These are phyloP conservation scores for Flaveria sonorensis DNA, from an alignment of 129 eudicot genomes.

Conservation along the genomic window DNA sequence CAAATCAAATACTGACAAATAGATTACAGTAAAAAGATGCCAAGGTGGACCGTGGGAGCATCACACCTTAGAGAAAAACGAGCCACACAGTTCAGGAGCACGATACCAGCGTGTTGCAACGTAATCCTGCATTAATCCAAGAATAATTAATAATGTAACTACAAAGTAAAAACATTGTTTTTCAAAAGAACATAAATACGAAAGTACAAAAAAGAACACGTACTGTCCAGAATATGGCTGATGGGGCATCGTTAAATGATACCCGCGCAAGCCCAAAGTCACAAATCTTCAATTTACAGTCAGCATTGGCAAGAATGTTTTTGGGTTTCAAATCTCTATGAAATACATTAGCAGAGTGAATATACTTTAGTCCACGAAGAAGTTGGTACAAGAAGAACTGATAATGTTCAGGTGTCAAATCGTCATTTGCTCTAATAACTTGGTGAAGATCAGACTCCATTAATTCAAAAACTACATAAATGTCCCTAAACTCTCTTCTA, in stretches of 20 bases:
- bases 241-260: conserved; percentile 68
- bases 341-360: conserved; percentile 77
- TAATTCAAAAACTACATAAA: conserved; percentile 69
- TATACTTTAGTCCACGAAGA: conserved; percentile 81
- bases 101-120: conserved; percentile 96
- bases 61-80: conserved; percentile 84
- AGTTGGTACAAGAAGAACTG: conserved; percentile 87
- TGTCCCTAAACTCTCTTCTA: conserved; percentile 73
- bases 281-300: conserved; percentile 72
- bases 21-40: not conserved
- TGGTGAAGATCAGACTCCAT: conserved; percentile 92
- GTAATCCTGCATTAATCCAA: conserved; percentile 55
- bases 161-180: not conserved
- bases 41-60: not conserved
- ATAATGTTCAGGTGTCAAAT: conserved; percentile 83
- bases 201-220: conserved; percentile 4
- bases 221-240: conserved; percentile 80
- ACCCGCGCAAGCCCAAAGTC: conserved; percentile 84
- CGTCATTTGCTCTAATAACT: conserved; percentile 84
- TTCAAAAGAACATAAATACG: not conserved
- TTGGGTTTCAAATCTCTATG: conserved; percentile 79
- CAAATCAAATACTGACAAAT: not conserved
- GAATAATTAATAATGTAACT: conserved; percentile 3
- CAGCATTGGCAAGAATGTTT: conserved; percentile 76
- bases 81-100: conserved; percentile 93